Base-by-base conservation (phyloP, 176 grass and related monocot species). In the Aegilops umbellulata region DNA sequence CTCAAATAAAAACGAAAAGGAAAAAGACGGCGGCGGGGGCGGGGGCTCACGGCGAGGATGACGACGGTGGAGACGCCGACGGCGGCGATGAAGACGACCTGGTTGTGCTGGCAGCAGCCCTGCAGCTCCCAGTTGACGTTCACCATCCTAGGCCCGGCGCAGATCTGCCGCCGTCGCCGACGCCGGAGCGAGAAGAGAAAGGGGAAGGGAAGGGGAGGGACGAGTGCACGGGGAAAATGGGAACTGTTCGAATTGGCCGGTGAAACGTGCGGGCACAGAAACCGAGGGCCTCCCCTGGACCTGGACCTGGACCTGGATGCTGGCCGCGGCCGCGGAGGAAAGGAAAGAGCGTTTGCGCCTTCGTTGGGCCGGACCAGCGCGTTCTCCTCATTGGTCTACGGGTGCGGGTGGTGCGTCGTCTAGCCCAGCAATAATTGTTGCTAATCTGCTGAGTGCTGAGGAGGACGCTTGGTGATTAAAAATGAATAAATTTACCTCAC, bases 1-100 rank as follows among this genome's bases (percentile, higher is more conserved):
- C 15, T 51, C 16, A 0, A 7, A 46, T 0, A 51, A 6, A 16
- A 51, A 17, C 7, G 49, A 19, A 53, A 53, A 53, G 6, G 0
- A 53, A 17, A 53, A 19, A 36, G 69, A 32, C 27, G 36, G 10
- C 22, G 51, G 27, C 16, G 35, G 35, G 68, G 71, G 61, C 13
- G n/a, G 34, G 16, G 90, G 76, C 94, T 88, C 32, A 99, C 97
- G 65, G 83, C 84, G 79, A 99, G 86, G 85, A 96, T 99, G 87
- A 96, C 92, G 88, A 99, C 88, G 89, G 94, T 94, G 88, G 88
- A 99, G 69, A 96, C 68, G 24, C 84, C 94, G 83, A 99, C 30
- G 83, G 90, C 79, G 23, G 80, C 90, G 75, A 95, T 92, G 86
- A 99, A 99, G 64, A 94, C 75, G 76, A 41, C 67, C 90, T 99